Percentiles rank a stretch among this genome's conserved stretches.
Conservation (phyloP, 495 filamentous ascomycete genomes). For the Poronia punctata region DNA sequence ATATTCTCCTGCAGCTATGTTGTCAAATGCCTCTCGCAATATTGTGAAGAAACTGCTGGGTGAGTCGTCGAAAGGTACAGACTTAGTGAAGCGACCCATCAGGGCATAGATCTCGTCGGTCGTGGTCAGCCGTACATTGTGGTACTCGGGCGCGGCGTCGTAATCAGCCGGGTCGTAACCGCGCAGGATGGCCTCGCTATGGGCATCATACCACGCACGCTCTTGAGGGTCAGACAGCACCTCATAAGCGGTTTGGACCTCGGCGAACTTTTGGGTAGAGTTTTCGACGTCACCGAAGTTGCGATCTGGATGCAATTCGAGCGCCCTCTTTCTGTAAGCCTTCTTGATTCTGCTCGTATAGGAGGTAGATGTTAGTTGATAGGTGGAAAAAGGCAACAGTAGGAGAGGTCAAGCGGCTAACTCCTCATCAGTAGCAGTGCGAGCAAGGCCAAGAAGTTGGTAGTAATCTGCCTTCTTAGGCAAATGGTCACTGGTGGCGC, state of each 20-base stretch:
- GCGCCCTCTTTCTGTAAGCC: conserved; percentile 81
- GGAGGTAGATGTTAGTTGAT: conserved; percentile 10
- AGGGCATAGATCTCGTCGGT: conserved; percentile 66
- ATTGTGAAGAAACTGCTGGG: conserved; percentile 76
- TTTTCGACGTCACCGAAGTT: conserved; percentile 82
- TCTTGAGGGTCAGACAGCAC: conserved; percentile 93
- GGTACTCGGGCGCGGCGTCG: conserved; percentile 43
- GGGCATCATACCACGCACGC: conserved; percentile 94
- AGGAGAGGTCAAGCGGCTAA: conserved; percentile 33
- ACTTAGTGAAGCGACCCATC: conserved; percentile 67
- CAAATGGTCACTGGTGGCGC: conserved; percentile 14
- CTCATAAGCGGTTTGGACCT: conserved; percentile 89
- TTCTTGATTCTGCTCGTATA: conserved; percentile 68
- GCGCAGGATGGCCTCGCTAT: conserved; percentile 74
- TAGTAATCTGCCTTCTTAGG: conserved; percentile 78
- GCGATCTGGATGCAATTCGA: conserved; percentile 91
- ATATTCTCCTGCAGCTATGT: conserved; percentile 74
- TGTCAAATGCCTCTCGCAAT: conserved; percentile 65
- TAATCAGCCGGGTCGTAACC: conserved; percentile 46
- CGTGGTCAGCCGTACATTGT: conserved; percentile 64
- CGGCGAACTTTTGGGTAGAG: conserved; percentile 78
- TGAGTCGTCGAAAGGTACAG: conserved; percentile 70
- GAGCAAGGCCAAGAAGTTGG: conserved; percentile 70
- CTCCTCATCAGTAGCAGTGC: conserved; percentile 75
- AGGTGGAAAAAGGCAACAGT: not conserved